Percentiles rank a stretch among this genome's conserved stretches.
These are phyloP conservation scores for Wallacemonas sp. DNA, from an alignment of 208 protist species.

Conservation along the genomic window DNA sequence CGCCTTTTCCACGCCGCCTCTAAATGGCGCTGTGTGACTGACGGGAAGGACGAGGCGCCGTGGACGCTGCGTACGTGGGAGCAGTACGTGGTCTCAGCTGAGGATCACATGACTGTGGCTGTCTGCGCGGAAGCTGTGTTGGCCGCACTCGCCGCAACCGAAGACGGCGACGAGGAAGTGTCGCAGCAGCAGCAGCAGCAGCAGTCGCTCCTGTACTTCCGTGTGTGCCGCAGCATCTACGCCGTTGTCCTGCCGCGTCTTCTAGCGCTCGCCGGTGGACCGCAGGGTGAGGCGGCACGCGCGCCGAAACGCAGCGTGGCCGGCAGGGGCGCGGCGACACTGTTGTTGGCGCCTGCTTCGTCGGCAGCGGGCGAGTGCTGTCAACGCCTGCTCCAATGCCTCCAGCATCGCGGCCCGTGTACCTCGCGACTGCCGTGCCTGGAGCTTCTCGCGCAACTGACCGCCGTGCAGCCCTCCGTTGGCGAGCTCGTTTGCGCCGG, in stretches of 20 bases:
- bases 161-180: not conserved
- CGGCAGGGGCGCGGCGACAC: too few relatives aligned
- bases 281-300: not conserved
- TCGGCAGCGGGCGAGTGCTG: slow-evolving; percentile 12
- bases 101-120: not conserved
- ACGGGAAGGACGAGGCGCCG: too few relatives aligned
- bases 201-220: not conserved
- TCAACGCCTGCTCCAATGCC: not conserved
- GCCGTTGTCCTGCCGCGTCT: not conserved
- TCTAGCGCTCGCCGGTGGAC: not conserved
- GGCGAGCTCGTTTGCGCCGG: slow-evolving; percentile 1
- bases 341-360: too few relatives aligned
- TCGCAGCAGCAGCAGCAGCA: not conserved
- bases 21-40: not conserved
- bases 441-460: not conserved
- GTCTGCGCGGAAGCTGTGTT: not conserved
- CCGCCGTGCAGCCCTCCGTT: slow-evolving; percentile 5
- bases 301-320: too few relatives aligned
- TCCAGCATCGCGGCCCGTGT: not conserved
- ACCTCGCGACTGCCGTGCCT: not conserved
- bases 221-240: not conserved
- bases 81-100: not conserved
- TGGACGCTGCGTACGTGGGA: slow-evolving; percentile 4
- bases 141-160: not conserved
- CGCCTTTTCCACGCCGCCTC: not conserved